A percentile compares a stretch with the other conserved stretches of the same genome.
phyloP scores from a whole-genome alignment of 2,329 filamentous ascomycete species.

The Beauveria rudraprayagi region DNA sequence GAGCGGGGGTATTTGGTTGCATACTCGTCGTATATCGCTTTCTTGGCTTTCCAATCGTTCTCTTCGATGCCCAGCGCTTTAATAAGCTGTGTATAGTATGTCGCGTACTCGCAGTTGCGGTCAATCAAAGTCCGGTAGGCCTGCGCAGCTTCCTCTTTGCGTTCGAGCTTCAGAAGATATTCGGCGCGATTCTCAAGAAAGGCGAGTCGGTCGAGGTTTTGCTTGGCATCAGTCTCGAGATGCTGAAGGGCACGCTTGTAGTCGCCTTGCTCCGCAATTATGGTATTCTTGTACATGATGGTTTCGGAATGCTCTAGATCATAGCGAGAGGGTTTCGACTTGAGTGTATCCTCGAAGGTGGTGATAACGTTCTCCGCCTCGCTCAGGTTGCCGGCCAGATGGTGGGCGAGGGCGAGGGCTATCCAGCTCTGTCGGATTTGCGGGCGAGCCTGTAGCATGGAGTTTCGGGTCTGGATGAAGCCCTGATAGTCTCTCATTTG shows the following conservation, averaged over 20 bases:
- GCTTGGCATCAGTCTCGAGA: slow-evolving; percentile 67
- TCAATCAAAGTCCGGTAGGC: slow-evolving; percentile 77
- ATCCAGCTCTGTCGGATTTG: slow-evolving; percentile 91
- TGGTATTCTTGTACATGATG: slow-evolving; percentile 85
- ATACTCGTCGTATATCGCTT: slow-evolving; percentile 68
- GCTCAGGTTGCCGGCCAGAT: slow-evolving; percentile 74
- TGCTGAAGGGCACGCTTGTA: slow-evolving; percentile 78
- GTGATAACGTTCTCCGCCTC: slow-evolving; percentile 87
- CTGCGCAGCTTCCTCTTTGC: slow-evolving; percentile 70
- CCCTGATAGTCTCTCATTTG: slow-evolving; percentile 95
- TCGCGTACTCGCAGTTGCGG: slow-evolving; percentile 78
- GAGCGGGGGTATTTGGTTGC: slow-evolving; percentile 72
- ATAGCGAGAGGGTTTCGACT: slow-evolving; percentile 63
- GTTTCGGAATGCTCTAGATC: slow-evolving; percentile 94
- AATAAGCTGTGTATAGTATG: slow-evolving; percentile 75
- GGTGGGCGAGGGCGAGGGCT: slow-evolving; percentile 87
- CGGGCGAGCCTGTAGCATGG: slow-evolving; percentile 80
- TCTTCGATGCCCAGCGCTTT: slow-evolving; percentile 54
- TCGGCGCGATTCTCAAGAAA: slow-evolving; percentile 79
- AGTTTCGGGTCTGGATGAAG: slow-evolving; percentile 79
- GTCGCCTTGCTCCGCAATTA: slow-evolving; percentile 87
- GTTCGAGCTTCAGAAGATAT: slow-evolving; percentile 71
- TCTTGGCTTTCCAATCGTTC: slow-evolving; percentile 54
- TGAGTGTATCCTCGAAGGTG: slow-evolving; percentile 89
- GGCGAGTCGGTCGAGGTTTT: slow-evolving; percentile 73